Evolutionary conservation across 2,329 filamentous ascomycete genomes (phyloP).

Genomic region (Trichoderma guizhouense): DNA sequence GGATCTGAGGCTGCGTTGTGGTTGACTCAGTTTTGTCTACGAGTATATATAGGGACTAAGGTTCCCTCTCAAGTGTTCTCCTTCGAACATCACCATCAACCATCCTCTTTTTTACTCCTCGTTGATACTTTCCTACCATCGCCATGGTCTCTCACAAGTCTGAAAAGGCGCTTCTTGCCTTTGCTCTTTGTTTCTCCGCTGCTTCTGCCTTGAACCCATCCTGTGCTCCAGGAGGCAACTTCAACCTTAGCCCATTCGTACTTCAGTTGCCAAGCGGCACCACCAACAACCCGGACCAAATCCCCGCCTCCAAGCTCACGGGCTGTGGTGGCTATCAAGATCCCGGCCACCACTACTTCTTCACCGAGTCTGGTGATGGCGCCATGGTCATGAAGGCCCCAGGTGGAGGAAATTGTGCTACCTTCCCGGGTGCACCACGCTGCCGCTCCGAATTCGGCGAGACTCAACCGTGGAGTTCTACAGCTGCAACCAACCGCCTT

Average conservation of each 20-base stretch:
- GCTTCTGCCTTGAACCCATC: not conserved
- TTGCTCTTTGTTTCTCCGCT: not conserved
- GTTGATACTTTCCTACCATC: too few relatives aligned
- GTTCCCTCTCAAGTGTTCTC: too few relatives aligned
- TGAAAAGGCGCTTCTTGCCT: not conserved
- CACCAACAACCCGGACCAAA: not conserved
- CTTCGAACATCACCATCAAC: too few relatives aligned
- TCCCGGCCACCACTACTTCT: slow-evolving; percentile 32
- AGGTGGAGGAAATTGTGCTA: slow-evolving; percentile 36
- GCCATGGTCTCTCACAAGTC: too few relatives aligned
- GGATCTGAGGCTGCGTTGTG: too few relatives aligned
- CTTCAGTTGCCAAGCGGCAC: not conserved
- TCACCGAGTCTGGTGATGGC: slow-evolving; percentile 31
- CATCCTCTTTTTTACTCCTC: too few relatives aligned
- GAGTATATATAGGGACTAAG: too few relatives aligned
- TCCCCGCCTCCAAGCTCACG: slow-evolving; percentile 24
- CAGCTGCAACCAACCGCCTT: slow-evolving; percentile 14
- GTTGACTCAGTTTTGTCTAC: too few relatives aligned
- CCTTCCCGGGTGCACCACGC: slow-evolving; percentile 38
- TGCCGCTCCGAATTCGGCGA: slow-evolving; percentile 43
- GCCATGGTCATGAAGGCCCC: slow-evolving; percentile 39
- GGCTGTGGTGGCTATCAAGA: slow-evolving; percentile 35
- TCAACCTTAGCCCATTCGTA: not conserved
- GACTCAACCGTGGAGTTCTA: slow-evolving; percentile 34
- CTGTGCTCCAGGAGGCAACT: not conserved